These are phyloP conservation scores for Glycine soja DNA, from an alignment of 306 rosid species.

Conservation along the genomic window DNA sequence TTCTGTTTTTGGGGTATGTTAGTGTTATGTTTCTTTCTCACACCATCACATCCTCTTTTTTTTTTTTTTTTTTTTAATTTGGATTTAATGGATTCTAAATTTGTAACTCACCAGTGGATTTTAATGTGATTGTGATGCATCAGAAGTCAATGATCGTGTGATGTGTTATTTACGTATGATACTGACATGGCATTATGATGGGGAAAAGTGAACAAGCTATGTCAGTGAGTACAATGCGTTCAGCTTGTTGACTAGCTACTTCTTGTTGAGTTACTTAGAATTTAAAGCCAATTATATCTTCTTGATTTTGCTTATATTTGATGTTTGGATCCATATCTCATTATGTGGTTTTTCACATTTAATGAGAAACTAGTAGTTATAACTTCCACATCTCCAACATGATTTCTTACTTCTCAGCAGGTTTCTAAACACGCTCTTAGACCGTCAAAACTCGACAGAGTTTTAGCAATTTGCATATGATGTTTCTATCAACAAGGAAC, in stretches of 20 bases:
- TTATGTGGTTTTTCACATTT: not conserved
- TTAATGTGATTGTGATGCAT: slow-evolving; percentile 26
- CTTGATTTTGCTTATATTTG: slow-evolving; percentile 14
- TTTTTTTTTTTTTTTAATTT: too few relatives aligned
- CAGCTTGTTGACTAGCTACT: slow-evolving; percentile 13
- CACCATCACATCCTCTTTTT: too few relatives aligned
- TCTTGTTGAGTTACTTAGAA: not conserved
- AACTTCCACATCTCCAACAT: not conserved
- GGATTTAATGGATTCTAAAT: too few relatives aligned
- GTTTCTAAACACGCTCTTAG: not conserved
- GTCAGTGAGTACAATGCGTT: slow-evolving; percentile 6
- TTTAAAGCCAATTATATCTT: not conserved
- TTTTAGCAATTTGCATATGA: slow-evolving; percentile 5
- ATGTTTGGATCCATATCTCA: slow-evolving; percentile 1
- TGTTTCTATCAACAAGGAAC: slow-evolving; percentile 2
- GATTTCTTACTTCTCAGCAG: not conserved
- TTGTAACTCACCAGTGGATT: not conserved
- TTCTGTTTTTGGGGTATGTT: slow-evolving; percentile 89
- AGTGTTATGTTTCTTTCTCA: not conserved
- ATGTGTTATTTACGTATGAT: slow-evolving; percentile 19
- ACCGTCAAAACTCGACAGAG: not conserved
- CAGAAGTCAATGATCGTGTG: slow-evolving; percentile 31
- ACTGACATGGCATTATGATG: slow-evolving; percentile 38
- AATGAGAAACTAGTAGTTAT: not conserved
- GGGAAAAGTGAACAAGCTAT: slow-evolving; percentile 5